Base-by-base conservation (phyloP, 1,139 yeast species). In the Suhomyces atakaporum region DNA sequence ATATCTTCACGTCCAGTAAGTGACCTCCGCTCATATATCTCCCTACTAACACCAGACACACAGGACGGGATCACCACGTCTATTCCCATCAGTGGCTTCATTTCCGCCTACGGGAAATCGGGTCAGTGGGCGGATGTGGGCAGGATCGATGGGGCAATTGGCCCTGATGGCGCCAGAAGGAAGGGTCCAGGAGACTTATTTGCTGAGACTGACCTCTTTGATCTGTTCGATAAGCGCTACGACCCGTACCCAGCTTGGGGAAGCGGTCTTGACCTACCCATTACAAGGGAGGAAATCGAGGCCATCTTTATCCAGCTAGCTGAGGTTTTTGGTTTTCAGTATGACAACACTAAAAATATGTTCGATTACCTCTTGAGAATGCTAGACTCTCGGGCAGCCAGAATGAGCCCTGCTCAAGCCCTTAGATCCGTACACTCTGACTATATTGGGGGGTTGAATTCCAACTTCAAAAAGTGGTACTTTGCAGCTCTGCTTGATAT, bases 321-420 rank as follows among this genome's bases (percentile, higher is more conserved):
- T 42, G 83, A 84, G 66, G 84, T 85, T 64, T 89, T 94, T 65
- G 98, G 98, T 46, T 94, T 94, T 77, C 98, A 94, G 73, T 79
- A 95, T 64, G 97, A 90, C 60, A 87, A 96, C 19, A 88, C 88
- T 92, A 81, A 95, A 68, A 94, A 94, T 67, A 86, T 90, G 87
- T 92, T 81, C 65, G 98, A 94, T 60, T 94, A 88, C 64, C 82
- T 92, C 62, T 85, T 94, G 97, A 79, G 87, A 18, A 73, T 90
- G 53, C 75, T 94, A 56, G 98, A 94, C 60, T 92, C 98, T 7
- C 81, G 97, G 61, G 79, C 97, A 8, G 87, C 97, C 35, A 84
- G 98, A 66, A 88, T 90, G 96, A 81, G 97, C 12, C 97, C 98
- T 16, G 85, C 88, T 44, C 96, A 88, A 63, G 98, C 98, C 16